A percentile compares a stretch with the other conserved stretches of the same genome.
These are phyloP conservation scores for Ettlia oleoabundans DNA, from an alignment of 139 green algal genomes.

Conservation along the genomic window DNA sequence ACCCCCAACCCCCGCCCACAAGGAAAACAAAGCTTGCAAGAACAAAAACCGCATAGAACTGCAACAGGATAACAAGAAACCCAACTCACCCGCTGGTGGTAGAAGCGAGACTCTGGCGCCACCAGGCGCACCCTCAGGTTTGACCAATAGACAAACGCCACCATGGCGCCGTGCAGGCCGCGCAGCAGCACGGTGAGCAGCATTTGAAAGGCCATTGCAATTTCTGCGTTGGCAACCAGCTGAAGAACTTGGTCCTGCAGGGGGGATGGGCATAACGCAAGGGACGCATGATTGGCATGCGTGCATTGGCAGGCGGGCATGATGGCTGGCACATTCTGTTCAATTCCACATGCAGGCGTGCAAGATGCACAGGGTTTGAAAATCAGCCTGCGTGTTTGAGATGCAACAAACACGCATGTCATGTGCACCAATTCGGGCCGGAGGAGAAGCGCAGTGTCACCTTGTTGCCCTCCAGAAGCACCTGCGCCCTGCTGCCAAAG, in stretches of 20 bases:
- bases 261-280: neutral
- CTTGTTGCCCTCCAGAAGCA: neutral
- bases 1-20: neutral
- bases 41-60: neutral
- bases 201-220: slow-evolving; percentile 31
- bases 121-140: slow-evolving; percentile 30
- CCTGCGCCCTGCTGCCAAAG: neutral
- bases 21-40: neutral
- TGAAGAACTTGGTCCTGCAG: slow-evolving; percentile 6
- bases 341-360: no score
- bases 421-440: neutral
- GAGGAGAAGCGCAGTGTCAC: no score
- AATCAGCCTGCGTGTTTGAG: neutral
- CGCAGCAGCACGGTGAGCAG: slow-evolving; percentile 4
- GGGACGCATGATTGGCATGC: neutral
- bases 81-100: slow-evolving; percentile 20
- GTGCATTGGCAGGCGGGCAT: neutral
- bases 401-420: neutral
- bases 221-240: neutral
- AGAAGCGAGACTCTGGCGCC: slow-evolving; percentile 30
- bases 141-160: slow-evolving; percentile 25
- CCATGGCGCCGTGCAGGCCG: slow-evolving; percentile 19
- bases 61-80: neutral
- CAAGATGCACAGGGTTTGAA: no score
- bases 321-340: neutral